phyloP scores from a whole-genome alignment of 176 grass and related monocot genomes.

The Rhynchospora pubera region DNA sequence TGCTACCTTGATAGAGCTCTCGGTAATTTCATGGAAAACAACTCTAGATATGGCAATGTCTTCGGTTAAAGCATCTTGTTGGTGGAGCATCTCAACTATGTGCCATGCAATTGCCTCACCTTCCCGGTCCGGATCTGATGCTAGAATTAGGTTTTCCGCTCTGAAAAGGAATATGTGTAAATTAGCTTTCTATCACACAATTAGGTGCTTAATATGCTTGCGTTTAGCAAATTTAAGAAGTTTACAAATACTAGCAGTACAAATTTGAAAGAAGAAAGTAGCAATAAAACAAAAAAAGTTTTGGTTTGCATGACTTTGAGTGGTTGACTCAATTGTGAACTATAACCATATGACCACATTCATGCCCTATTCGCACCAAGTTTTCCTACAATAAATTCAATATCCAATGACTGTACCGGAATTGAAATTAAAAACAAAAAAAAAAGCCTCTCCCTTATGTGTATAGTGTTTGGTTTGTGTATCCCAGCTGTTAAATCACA shows the following conservation, averaged over 20 bases:
- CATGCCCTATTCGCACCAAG: not conserved
- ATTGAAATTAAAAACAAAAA: not conserved
- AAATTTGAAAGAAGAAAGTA: too few species aligned
- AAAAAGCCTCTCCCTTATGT: not conserved
- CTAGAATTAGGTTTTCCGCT: constrained; percentile 90
- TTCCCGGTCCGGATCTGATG: constrained; percentile 98
- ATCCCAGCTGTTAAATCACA: not conserved
- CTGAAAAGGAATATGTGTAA: constrained; percentile 32
- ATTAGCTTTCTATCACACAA: not conserved
- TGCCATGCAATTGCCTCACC: constrained; percentile 99
- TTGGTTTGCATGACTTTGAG: not conserved
- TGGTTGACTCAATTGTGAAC: not conserved
- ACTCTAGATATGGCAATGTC: constrained; percentile 67
- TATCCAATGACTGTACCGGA: not conserved
- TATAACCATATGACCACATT: not conserved
- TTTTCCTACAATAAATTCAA: constrained; percentile 9
- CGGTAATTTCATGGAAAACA: constrained; percentile 93
- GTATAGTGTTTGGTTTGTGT: not conserved
- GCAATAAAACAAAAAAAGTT: too few species aligned
- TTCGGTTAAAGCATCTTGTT: constrained; percentile 59
- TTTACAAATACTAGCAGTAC: not conserved
- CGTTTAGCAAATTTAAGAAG: not conserved
- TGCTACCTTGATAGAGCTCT: constrained; percentile 58
- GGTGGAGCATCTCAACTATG: constrained; percentile 91
- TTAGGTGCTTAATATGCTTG: not conserved